Conservation (phyloP, 75 land plant genomes). For the Sequoiadendron giganteum region DNA sequence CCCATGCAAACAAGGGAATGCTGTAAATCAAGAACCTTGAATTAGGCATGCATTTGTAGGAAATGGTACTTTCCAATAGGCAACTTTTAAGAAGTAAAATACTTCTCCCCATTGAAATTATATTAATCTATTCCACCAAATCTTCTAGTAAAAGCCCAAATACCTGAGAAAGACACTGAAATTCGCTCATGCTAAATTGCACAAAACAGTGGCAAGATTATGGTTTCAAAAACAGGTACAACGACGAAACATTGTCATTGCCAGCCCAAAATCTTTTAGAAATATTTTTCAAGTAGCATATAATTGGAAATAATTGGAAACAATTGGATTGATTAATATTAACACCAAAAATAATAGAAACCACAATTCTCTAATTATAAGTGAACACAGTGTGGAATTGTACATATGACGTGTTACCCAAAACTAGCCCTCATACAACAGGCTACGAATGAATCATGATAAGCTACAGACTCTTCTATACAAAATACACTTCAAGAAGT, state of each 20-base stretch:
- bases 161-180: not conserved
- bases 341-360: not conserved
- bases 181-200: not conserved
- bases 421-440: not conserved
- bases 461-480: not conserved
- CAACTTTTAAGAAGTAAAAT: not conserved
- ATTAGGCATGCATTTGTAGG: not conserved
- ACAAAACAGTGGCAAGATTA: not conserved
- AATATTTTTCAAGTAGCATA: not conserved
- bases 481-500: not conserved
- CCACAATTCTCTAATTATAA: not conserved
- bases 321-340: not conserved
- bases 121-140: not conserved
- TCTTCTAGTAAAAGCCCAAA: not conserved
- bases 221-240: not conserved
- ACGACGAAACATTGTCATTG: not conserved
- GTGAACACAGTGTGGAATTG: not conserved
- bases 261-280: not conserved
- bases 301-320: not conserved
- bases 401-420: not conserved
- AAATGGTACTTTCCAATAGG: not conserved
- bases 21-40: not conserved
- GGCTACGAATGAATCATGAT: not conserved
- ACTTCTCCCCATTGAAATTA: not conserved
- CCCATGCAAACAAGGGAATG: not conserved